Evolutionary conservation across 345 rosid genomes (phyloP).

Genomic region (Gossypium mustelinum): DNA sequence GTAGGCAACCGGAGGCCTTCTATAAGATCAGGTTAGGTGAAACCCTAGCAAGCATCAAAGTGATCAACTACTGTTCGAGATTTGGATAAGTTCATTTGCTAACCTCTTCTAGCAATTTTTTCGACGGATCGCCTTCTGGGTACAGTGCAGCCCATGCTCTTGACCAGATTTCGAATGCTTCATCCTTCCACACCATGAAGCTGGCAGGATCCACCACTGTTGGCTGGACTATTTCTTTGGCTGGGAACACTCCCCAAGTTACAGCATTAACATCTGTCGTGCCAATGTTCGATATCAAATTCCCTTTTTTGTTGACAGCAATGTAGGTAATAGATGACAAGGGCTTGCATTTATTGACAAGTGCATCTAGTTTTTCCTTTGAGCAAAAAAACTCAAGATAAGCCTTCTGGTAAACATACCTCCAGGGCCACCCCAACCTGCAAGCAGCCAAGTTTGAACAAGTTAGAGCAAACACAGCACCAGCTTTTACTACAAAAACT

Average conservation of each 20-base stretch:
- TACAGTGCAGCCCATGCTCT: conserved; percentile 78
- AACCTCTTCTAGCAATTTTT: conserved; percentile 75
- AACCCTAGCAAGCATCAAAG: background rate
- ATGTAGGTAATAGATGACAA: conserved; percentile 57
- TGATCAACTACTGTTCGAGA: background rate
- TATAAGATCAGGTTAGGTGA: background rate
- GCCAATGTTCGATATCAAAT: conserved; percentile 52
- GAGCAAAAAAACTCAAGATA: conserved; percentile 96
- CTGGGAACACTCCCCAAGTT: conserved; percentile 96
- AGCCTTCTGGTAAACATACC: conserved; percentile 93
- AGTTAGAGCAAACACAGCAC: background rate
- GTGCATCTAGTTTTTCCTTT: conserved; percentile 49
- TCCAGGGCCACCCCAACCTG: conserved; percentile 99
- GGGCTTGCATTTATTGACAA: conserved; percentile 66
- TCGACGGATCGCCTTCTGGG: conserved; percentile 63
- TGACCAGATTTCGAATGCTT: conserved; percentile 96
- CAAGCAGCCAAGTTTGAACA: background rate
- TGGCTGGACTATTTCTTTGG: conserved; percentile 84
- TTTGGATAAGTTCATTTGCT: background rate
- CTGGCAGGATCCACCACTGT: conserved; percentile 98
- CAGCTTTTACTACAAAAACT: background rate
- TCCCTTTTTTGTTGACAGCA: conserved; percentile 64
- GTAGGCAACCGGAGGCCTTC: background rate
- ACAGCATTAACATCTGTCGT: conserved; percentile 70
- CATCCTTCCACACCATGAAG: conserved; percentile 93